Conservation (phyloP, 352 stramenopile genomes). For the Globisporangium canariense region DNA sequence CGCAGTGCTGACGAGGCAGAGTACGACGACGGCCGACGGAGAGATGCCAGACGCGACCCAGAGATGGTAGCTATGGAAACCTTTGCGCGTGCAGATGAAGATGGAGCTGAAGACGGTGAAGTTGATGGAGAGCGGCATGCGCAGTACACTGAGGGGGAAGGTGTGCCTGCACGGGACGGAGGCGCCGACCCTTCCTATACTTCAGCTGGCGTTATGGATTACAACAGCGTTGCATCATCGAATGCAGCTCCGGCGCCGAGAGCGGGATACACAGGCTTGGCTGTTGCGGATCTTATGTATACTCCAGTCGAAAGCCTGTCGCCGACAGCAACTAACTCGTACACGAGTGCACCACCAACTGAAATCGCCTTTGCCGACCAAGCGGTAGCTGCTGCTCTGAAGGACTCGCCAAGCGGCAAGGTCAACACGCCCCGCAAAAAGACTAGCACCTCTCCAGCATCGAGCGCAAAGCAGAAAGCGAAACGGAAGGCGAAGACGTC, state of each 20-base stretch:
- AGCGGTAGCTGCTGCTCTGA: background rate
- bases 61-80: background rate
- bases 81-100: background rate
- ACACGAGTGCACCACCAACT: background rate
- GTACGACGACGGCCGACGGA: background rate
- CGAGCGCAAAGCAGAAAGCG: constrained; percentile 1
- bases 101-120: background rate
- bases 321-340: background rate
- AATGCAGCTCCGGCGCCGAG: background rate
- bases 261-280: background rate
- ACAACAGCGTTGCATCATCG: background rate
- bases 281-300: background rate
- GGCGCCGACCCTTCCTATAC: background rate
- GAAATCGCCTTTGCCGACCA: background rate
- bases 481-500: constrained; percentile 3
- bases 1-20: background rate
- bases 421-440: background rate
- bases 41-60: background rate
- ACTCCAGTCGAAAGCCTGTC: background rate
- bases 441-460: background rate
- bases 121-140: background rate
- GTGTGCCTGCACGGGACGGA: background rate
- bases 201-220: background rate
- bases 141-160: background rate
- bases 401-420: background rate